phyloP scores from a whole-genome alignment of 768 basidiomycete species.

The Crepidotus variabilis region DNA sequence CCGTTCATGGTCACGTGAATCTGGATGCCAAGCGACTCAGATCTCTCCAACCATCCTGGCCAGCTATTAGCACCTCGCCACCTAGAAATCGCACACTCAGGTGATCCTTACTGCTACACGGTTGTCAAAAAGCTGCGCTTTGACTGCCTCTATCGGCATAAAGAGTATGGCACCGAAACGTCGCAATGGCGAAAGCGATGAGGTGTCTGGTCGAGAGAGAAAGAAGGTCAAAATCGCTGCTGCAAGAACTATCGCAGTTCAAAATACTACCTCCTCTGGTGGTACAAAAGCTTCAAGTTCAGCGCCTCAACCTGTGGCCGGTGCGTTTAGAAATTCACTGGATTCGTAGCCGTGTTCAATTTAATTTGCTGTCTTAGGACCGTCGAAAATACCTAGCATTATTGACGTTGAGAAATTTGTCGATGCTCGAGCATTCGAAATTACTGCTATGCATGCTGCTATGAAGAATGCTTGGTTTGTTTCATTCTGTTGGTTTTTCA shows the following conservation, averaged over 20 bases:
- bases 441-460: conserved; percentile 82
- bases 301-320: conserved; percentile 16
- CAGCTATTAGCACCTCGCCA: too few relatives aligned
- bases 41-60: too few relatives aligned
- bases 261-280: conserved; percentile 29
- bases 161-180: conserved; percentile 30
- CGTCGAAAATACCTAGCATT: conserved; percentile 60
- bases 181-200: conserved; percentile 26
- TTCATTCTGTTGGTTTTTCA: not conserved
- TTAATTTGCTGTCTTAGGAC: conserved; percentile 32
- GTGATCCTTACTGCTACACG: too few relatives aligned
- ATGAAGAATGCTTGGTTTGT: conserved; percentile 74
- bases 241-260: conserved; percentile 68
- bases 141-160: too few relatives aligned
- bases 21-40: too few relatives aligned
- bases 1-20: too few relatives aligned
- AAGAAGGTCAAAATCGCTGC: conserved; percentile 66
- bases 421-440: conserved; percentile 85
- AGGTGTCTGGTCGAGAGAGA: conserved; percentile 45
- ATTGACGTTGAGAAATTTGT: conserved; percentile 89
- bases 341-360: not conserved
- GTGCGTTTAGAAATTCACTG: conserved; percentile 8
- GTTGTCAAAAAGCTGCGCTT: too few relatives aligned
- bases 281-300: conserved; percentile 33
- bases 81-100: too few relatives aligned